Evolutionary conservation across 306 rosid genomes (phyloP), one percentile per base, ranked within the genome.

Genomic region (Citrullus colocynthis): DNA sequence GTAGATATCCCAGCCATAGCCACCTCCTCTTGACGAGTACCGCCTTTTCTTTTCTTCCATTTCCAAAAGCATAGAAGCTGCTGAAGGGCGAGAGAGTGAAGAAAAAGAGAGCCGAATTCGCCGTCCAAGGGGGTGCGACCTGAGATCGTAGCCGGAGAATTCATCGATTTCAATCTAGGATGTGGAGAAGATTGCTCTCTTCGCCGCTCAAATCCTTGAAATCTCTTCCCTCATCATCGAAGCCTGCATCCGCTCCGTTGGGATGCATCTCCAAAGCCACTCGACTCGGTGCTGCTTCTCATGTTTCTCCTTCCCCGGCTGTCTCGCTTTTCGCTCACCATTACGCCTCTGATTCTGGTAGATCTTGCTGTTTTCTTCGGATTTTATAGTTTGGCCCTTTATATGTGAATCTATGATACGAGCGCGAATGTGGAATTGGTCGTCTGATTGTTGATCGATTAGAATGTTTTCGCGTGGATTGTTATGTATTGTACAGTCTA

Each of bases 181-280:
- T 93, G 98, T 91, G 90, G 89, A 92, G 98, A 78, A 87, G 92
- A 80, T 77, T 90, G 13, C 63, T 89, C 79, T 81, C 88, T 80
- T 88, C 97, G 49, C 83, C 86, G 1, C 87, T 90, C 87, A 85
- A 85, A 88, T 72, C 93, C 94, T 85, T 91, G 75, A 61, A 76
- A 77, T 67, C 80, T 80, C 82, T 78, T 54, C 78, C 82, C 55
- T 11, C 88, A 15, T 2, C 83, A 11, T 8, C 84, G 9, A 41
- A 76, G 4, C 21, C 82, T 36, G 63, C 84, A 45, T 24, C 89
- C 76, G 57, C 84, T 48, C 49, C 87, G 18, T 78, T 80, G 79
- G 89, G 93, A 87, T 88, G 87, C 80, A 79, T 78, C 73, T 44
- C 89, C 39, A 36, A 79, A 78, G 76, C 84, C 80, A 17, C 83